These are phyloP conservation scores for Durotheca rogersii DNA, from an alignment of 495 filamentous ascomycete genomes.

Conservation along the genomic window DNA sequence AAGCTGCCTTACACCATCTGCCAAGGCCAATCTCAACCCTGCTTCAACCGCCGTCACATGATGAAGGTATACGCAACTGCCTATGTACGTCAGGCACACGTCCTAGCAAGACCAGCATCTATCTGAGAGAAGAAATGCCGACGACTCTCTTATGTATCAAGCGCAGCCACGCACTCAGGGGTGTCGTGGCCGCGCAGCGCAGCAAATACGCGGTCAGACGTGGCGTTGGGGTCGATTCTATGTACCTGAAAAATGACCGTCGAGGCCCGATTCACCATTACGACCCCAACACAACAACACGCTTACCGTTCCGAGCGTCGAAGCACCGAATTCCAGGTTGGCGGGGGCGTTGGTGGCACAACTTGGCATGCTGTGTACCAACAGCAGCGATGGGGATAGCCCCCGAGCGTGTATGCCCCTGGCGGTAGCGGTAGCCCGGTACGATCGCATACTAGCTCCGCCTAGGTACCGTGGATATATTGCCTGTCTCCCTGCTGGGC, in stretches of 20 bases:
- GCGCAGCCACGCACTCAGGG: neutral
- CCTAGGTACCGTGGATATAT: neutral
- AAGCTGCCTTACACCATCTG: neutral
- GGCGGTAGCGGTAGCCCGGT: neutral
- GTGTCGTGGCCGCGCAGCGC: neutral
- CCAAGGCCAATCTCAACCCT: neutral
- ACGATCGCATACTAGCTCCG: too few species aligned
- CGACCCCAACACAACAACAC: slow-evolving; percentile 22
- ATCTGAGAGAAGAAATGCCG: neutral
- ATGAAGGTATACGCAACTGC: too few species aligned
- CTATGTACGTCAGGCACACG: neutral
- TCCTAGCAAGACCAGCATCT: neutral
- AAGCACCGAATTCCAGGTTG: slow-evolving; percentile 29
- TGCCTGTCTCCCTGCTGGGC: neutral
- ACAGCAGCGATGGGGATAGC: slow-evolving; percentile 12
- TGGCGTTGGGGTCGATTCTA: slow-evolving; percentile 17
- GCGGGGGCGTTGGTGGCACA: slow-evolving; percentile 24
- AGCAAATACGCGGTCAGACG: slow-evolving; percentile 14
- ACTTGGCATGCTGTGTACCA: slow-evolving; percentile 22
- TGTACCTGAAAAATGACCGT: slow-evolving; percentile 20
- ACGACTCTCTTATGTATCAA: too few species aligned
- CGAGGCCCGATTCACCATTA: slow-evolving; percentile 22
- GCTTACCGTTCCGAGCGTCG: slow-evolving; percentile 23
- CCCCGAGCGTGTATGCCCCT: slow-evolving; percentile 1
- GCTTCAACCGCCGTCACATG: too few species aligned